A percentile compares a stretch with the other conserved stretches of the same genome.
Evolutionary conservation across 805 yeast species (phyloP).

Genomic region (Schwanniomyces pseudopolymorphus): DNA sequence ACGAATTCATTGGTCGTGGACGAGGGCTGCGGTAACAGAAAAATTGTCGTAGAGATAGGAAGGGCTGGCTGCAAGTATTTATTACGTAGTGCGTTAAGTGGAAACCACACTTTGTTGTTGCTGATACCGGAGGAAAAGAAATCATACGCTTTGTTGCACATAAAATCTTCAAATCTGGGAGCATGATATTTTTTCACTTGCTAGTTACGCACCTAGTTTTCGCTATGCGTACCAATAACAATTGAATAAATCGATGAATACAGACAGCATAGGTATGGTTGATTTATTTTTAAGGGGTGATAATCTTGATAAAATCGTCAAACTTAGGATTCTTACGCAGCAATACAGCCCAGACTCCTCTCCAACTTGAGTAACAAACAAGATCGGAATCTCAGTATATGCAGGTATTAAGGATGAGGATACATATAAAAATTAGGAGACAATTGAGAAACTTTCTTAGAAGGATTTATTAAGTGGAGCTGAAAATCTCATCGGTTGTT

Average conservation of each 20-base stretch:
- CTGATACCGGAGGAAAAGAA: neutral
- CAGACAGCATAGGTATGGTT: too few species aligned
- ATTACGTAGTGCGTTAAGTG: neutral
- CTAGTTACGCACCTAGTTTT: too few species aligned
- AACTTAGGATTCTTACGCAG: neutral
- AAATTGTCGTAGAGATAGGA: neutral
- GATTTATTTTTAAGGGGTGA: neutral
- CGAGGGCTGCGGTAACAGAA: neutral
- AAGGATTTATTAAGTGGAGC: neutral
- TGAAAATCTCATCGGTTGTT: neutral
- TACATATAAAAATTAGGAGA: neutral
- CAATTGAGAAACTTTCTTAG: neutral
- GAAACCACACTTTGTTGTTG: neutral
- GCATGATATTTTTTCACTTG: too few species aligned
- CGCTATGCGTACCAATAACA: too few species aligned
- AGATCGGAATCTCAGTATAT: too few species aligned
- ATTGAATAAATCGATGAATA: too few species aligned
- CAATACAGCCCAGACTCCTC: neutral
- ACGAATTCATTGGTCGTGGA: neutral
- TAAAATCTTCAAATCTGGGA: too few species aligned
- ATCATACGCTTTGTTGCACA: too few species aligned
- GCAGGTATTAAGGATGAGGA: too few species aligned
- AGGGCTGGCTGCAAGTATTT: neutral
- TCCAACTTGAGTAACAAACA: neutral
- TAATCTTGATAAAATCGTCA: too few species aligned